Base-by-base conservation (phyloP, 1,284 basidiomycete genomes). In the Lignosus rhinocerotis region DNA sequence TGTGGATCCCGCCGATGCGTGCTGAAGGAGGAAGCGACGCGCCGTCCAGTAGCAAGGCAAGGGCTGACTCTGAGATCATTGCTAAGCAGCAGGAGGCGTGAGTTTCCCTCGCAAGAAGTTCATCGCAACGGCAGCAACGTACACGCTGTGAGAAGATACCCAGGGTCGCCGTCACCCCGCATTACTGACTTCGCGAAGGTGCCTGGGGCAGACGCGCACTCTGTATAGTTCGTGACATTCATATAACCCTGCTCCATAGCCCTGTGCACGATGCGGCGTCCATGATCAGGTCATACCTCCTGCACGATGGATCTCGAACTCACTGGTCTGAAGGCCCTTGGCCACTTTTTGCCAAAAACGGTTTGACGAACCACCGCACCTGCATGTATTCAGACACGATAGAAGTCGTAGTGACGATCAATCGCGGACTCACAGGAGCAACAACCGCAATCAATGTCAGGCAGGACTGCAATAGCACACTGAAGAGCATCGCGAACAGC, bases 61-160 rank as follows among this genome's bases (percentile, higher is more conserved):
- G 78, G 0, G 90, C 93, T 12, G 82, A 83, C 76, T 96, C 93
- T 3, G 84, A 77, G 30, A 93, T 79, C 78, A 94, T 84, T 42
- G 34, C 50, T 51, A 21, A 12, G 7, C 11, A 17, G 25, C 7
- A 43, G 11, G 14, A n/a, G 12, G 8, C 38, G 53, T 52, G 33
- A 59, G 39, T 25, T 41, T 36, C n/a, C 38, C 25, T 25, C 4
- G 25, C 2, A 25, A 25, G 30, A 25, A 38, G 12, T 12, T 10
- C 6, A 45, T 49, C 19, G 25, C 36, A 53, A n/a, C 12, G 21
- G 21, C 32, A 21, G 12, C 16, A 19, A 43, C 50, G 19, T 31
- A 51, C 50, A 21, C 1, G 50, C 34, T 6, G 91, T 88, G 38
- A 87, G 73, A 16, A 81, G 71, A 72, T 94, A 94, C 2, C 93